Conservation (phyloP, 371 early-diverging fungal genomes). For the Actinomortierella wolfii region DNA sequence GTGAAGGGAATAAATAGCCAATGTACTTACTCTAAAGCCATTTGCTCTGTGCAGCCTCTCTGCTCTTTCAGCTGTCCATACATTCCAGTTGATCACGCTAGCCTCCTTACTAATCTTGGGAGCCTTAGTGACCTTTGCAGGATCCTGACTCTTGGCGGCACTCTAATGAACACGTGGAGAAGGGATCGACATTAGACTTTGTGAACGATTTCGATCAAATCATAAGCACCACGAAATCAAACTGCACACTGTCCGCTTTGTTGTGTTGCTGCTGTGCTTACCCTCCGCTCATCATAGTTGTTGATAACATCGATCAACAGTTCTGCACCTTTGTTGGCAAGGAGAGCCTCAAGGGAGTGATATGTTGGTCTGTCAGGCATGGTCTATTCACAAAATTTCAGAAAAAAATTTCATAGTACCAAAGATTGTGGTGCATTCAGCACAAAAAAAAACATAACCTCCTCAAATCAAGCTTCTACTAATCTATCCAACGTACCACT, state of each 20-base stretch:
- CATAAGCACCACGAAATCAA: too few relatives aligned
- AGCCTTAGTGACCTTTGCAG: constrained; percentile 69
- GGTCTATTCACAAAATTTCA: constrained; percentile 27
- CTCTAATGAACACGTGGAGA: too few relatives aligned
- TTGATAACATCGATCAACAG: constrained; percentile 65
- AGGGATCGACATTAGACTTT: too few relatives aligned
- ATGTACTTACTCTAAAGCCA: constrained; percentile 67
- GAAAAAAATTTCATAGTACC: too few relatives aligned
- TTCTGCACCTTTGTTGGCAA: constrained; percentile 70
- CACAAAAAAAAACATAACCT: too few relatives aligned
- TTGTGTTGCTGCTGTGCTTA: too few relatives aligned
- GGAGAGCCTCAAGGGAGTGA: constrained; percentile 50
- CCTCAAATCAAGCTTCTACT: too few relatives aligned
- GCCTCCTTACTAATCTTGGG: constrained; percentile 70
- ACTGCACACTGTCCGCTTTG: too few relatives aligned
- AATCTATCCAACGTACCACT: constrained; percentile 52
- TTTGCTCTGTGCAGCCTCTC: constrained; percentile 76
- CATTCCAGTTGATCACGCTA: constrained; percentile 64
- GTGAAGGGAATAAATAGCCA: constrained; percentile 5
- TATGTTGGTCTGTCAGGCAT: constrained; percentile 51
- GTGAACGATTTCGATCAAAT: too few relatives aligned
- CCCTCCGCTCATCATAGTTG: constrained; percentile 60
- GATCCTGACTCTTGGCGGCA: constrained; percentile 68
- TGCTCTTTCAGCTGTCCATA: constrained; percentile 64
- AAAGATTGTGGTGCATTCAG: too few relatives aligned